Evolutionary conservation across 1,284 basidiomycete genomes (phyloP).

Genomic region (Sphagnurus paluster): DNA sequence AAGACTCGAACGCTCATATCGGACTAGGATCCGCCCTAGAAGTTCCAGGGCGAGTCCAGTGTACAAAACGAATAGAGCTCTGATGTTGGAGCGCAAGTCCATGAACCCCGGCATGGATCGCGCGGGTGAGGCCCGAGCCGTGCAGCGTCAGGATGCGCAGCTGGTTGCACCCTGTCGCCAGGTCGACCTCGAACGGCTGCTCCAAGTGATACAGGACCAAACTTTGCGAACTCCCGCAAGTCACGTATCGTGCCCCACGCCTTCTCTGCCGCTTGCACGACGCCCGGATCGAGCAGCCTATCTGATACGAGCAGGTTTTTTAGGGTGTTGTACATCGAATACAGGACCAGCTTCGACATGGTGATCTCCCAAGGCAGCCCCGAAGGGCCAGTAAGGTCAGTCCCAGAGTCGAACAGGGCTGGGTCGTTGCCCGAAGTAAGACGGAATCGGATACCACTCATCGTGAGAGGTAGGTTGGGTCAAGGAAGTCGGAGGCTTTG

Average conservation of each 20-base stretch:
- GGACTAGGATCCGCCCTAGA: constrained; percentile 6
- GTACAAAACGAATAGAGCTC: neutral
- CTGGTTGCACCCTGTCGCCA: neutral
- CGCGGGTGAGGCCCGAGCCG: too few species aligned
- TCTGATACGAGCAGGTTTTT: neutral
- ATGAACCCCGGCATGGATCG: neutral
- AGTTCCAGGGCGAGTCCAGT: neutral
- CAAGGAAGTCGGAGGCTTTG: too few species aligned
- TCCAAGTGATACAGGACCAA: constrained; percentile 3
- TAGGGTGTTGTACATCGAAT: neutral
- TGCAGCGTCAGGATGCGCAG: neutral
- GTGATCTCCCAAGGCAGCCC: constrained; percentile 1
- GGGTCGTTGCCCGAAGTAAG: neutral
- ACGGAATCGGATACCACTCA: constrained; percentile 15
- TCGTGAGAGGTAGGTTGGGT: neutral
- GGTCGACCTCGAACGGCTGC: constrained; percentile 9
- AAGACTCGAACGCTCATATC: constrained; percentile 9
- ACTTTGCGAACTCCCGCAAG: neutral
- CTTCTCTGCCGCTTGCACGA: neutral
- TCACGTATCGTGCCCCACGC: too few species aligned
- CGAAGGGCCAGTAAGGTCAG: neutral
- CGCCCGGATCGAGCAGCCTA: neutral
- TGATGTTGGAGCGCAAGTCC: neutral
- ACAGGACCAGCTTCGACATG: neutral
- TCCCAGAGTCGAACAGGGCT: neutral